Evolutionary conservation across 2,329 filamentous ascomycete species (phyloP), one percentile per base, ranked within the genome.

Genomic region (Clarireedia monteithiana): DNA sequence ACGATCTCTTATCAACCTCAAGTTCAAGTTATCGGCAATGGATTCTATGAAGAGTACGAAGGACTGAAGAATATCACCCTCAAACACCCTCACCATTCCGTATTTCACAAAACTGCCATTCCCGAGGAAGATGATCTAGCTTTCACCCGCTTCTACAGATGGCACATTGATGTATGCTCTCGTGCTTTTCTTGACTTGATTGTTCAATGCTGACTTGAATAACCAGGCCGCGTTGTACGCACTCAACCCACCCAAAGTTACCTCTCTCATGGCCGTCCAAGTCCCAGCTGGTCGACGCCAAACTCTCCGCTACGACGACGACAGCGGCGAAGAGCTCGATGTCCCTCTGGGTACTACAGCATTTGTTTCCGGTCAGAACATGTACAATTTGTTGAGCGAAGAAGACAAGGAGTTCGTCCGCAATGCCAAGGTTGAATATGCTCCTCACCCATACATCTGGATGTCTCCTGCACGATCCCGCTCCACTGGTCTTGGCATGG

Each of bases 361-460:
- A 1, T 91, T 91, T 62, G 85, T 83, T 2, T 85, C 80, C 23
- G 85, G 85, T 2, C 84, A 88, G 68, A 76, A 77, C 39, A 89
- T 88, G 82, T 90, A 83, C 70, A 80, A 88, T 49, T 67, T 78
- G 12, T 76, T 92, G 9, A 84, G 80, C 14, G 75, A 80, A 0
- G 77, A 78, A 45, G 85, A 90, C 64, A 80, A 88, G 68, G 76
- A 78, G 46, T 88, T 91, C 62, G 86, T 77, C 1, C 78, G 83
- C 50, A 80, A 76, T 5, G 85, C 85, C 20, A 81, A 76, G 57
- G 79, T 89, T 47, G 86, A 91, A 70, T 91, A 91, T 66, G 86
- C 87, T 0, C 78, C 88, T 2, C 88, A 91, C 63, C 88, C 88
- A 5, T 91, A 91, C 70, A 82, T 91, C 59, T 92, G 88, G 88